Base-by-base conservation (phyloP, 1,139 yeast species). In the Saccharomyces hybrid region DNA sequence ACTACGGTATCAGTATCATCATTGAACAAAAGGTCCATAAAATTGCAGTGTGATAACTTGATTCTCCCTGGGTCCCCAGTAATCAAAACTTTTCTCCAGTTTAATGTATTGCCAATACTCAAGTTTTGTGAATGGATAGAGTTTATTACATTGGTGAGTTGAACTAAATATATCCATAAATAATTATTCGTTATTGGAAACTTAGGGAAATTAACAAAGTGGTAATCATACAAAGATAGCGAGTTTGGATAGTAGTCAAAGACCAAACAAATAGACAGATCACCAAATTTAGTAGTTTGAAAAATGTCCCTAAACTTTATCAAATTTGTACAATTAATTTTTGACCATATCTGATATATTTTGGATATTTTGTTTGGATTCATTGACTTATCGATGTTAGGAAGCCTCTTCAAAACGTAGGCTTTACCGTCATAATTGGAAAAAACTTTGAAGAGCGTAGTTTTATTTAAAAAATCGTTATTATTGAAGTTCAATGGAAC, bases 221-320 rank as follows among this genome's bases (percentile, higher is more conserved):
- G 84, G 7, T 72, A 67, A 56, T 83, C 88, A 56, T 75, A 72
- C 47, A 87, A 69, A 2, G 90, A 83, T 52, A 72, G 71, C 1
- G 89, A 76, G 53, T 79, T 72, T 28, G 95, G 93, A 65, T 77
- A 84, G 66, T 80, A 88, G 61, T 86, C 95, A 65, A 83, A 82
- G 4, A 84, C 82, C 49, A 83, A 71, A 48, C 81, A 81, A 54
- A 85, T 71, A 1, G 88, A 83, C 57, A 79, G 77, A 60, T 87
- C 93, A 46, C 90, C 91, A 73, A 95, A 93, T 5, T 91, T 88
- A 58, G 89, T 80, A 9, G 95, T 84, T 0, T 96, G 86, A 68
- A 93, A 93, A 9, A 95, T 90, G 66, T 91, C 97, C 52, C 81
- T 78, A 7, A 90, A 71, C 46, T 78, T 76, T 1, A 87, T 88